Percentiles rank a stretch among this genome's conserved stretches.
These are phyloP conservation scores for Pseudocercospora cruenta DNA, from an alignment of 2,329 filamentous ascomycete species.

Conservation along the genomic window DNA sequence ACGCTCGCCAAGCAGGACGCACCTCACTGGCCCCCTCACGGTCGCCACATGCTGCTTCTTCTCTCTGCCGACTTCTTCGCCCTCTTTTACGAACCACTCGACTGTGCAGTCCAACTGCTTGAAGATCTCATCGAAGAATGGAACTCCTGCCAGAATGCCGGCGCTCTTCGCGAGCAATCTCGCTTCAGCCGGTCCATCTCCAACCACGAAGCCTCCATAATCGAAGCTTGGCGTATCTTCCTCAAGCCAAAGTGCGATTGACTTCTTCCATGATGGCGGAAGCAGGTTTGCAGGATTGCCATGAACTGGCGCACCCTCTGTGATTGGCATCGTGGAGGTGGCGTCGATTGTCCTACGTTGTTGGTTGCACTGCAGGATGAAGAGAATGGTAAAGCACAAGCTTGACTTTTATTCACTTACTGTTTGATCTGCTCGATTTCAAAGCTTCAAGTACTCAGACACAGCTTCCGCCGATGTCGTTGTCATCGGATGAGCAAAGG, in stretches of 20 bases:
- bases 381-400: background rate
- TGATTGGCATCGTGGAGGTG: conserved; percentile 37
- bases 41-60: conserved; percentile 71
- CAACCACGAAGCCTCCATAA: conserved; percentile 96
- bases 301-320: conserved; percentile 59
- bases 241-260: conserved; percentile 82
- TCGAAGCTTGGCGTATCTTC: conserved; percentile 97
- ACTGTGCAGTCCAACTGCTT: conserved; percentile 85
- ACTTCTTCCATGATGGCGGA: conserved; percentile 80
- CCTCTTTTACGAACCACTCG: conserved; percentile 83
- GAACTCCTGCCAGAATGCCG: conserved; percentile 86
- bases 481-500: conserved; percentile 6
- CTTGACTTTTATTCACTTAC: background rate
- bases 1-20: conserved; percentile 86
- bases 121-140: conserved; percentile 96
- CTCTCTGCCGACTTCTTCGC: conserved; percentile 65
- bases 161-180: conserved; percentile 60
- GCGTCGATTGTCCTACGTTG: conserved; percentile 1
- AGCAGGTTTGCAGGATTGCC: conserved; percentile 73
- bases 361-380: background rate
- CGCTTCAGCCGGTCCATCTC: conserved; percentile 60
- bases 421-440: background rate
- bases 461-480: conserved; percentile 4
- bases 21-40: conserved; percentile 80
- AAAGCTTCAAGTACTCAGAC: background rate